These are phyloP conservation scores for Clathrus columnatus DNA, from an alignment of 768 basidiomycete species.

Conservation along the genomic window DNA sequence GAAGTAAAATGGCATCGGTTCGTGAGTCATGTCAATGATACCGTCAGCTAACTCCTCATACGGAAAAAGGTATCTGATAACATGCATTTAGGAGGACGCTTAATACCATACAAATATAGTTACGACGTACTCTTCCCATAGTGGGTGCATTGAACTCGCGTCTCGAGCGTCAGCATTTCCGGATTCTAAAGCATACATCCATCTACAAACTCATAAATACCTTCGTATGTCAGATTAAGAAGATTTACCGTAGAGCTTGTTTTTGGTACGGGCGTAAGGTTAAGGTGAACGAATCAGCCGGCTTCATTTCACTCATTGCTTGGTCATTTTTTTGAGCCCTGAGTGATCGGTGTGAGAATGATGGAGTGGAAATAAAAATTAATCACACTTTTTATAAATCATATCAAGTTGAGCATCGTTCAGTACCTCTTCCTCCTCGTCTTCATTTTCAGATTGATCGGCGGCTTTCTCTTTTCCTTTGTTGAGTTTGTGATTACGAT, in stretches of 20 bases:
- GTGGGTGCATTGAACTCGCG: slow-evolving; percentile 73
- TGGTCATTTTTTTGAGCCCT: slow-evolving; percentile 83
- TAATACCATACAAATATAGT: background rate
- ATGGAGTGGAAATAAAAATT: background rate
- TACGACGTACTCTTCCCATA: slow-evolving; percentile 79
- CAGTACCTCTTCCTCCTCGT: slow-evolving; percentile 64
- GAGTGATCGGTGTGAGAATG: slow-evolving; percentile 11
- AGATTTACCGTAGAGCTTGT: slow-evolving; percentile 68
- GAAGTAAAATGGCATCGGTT: slow-evolving; percentile 77
- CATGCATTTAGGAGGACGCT: background rate
- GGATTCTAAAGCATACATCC: slow-evolving; percentile 86
- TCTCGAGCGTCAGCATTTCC: slow-evolving; percentile 63
- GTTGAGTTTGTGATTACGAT: slow-evolving; percentile 15
- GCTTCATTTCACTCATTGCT: slow-evolving; percentile 72
- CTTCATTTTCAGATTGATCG: slow-evolving; percentile 33
- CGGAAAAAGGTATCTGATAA: slow-evolving; percentile 63
- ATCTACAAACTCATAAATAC: slow-evolving; percentile 36
- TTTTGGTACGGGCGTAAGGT: slow-evolving; percentile 84
- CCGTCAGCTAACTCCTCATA: slow-evolving; percentile 44
- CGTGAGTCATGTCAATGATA: slow-evolving; percentile 71
- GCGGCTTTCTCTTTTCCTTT: slow-evolving; percentile 27
- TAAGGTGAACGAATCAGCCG: slow-evolving; percentile 65
- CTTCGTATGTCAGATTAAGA: background rate
- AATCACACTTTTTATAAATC: slow-evolving; percentile 71
- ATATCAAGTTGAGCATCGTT: slow-evolving; percentile 70